Evolutionary conservation across 805 yeast species (phyloP), one percentile per base, ranked within the genome.

Genomic region (Sungouiella thailandica): DNA sequence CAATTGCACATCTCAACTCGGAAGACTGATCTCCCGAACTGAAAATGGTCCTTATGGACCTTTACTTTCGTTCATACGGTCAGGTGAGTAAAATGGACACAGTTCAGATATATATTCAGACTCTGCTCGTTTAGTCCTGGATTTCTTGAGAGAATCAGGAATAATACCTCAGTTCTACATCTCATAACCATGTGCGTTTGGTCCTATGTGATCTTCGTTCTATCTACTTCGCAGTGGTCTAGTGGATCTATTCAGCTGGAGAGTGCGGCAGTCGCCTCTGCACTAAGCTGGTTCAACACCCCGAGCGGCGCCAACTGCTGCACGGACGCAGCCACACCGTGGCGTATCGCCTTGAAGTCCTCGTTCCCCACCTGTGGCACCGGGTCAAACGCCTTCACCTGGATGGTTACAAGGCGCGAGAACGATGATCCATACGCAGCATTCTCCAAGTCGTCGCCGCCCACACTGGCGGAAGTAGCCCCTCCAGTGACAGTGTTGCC

Each of bases 401-500:
- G 68, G 30, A 88, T 78, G 2, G 83, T 73, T 1, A 73, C 76
- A 39, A 93, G 66, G 50, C 74, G 79, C 33, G 94, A 84, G 58
- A 76, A 93, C 33, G 80, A 77, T 0, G 96, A 81, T 2, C 97
- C 97, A 59, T 89, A 93, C 2, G 93, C 68, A 2, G 70, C 55
- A 31, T 81, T 72, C 41, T 88, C 95, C 17, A 72, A 51, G 44
- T 80, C 82, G 25, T 57, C 57, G 23, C 65, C 59, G 18, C 65
- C 68, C 25, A 62, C 57, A 13, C 44, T 41, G 5, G 47, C 34
- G 11, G 55, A 33, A 3, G 37, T 40, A n/a, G 47, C 42, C 14
- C 41, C 53, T 3, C 47, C 47, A 5, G 43, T 28, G 4, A 35
- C 40, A 10, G 47, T 47, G 22, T 47, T 44, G 3, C 44, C 43